A percentile compares a stretch with the other conserved stretches of the same genome.
These are phyloP conservation scores for Chalciporus piperatus DNA, from an alignment of 768 basidiomycete genomes.

Conservation along the genomic window DNA sequence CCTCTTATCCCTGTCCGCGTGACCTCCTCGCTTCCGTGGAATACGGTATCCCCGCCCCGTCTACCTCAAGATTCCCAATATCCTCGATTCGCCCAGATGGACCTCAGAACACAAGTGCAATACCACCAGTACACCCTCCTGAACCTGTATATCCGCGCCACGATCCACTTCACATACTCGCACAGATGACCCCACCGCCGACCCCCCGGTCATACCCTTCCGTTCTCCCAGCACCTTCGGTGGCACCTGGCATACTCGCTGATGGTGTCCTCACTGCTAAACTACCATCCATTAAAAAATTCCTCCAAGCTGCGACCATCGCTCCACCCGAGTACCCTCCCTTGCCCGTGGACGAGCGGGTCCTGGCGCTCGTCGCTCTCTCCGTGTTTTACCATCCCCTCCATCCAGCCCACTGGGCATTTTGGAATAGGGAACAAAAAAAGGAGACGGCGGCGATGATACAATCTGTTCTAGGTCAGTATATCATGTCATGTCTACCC, in stretches of 20 bases:
- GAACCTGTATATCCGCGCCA: slow-evolving; percentile 29
- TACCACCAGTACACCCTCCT: slow-evolving; percentile 23
- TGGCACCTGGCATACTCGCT: slow-evolving; percentile 36
- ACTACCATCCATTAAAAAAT: slow-evolving; percentile 46
- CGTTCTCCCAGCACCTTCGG: slow-evolving; percentile 20
- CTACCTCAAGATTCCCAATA: slow-evolving; percentile 32
- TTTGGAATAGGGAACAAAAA: slow-evolving; percentile 56
- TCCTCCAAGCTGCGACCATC: slow-evolving; percentile 42
- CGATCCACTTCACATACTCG: slow-evolving; percentile 32
- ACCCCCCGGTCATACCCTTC: slow-evolving; percentile 21
- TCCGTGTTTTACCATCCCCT: slow-evolving; percentile 53
- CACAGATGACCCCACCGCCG: slow-evolving; percentile 15
- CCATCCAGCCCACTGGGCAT: slow-evolving; percentile 59
- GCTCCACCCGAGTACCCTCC: slow-evolving; percentile 39
- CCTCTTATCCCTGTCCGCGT: slow-evolving; percentile 11
- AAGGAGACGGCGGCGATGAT: slow-evolving; percentile 49
- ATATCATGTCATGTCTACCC: not conserved
- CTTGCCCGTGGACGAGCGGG: slow-evolving; percentile 38
- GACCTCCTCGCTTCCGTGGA: slow-evolving; percentile 16
- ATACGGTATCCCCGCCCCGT: slow-evolving; percentile 21
- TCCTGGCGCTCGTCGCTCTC: slow-evolving; percentile 60
- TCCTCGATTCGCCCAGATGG: slow-evolving; percentile 38
- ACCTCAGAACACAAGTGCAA: slow-evolving; percentile 17
- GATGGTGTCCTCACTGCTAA: slow-evolving; percentile 45
- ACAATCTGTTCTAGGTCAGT: slow-evolving; percentile 54